phyloP scores from a whole-genome alignment of 306 rosid genomes.

The Ochetophila trinervis region DNA sequence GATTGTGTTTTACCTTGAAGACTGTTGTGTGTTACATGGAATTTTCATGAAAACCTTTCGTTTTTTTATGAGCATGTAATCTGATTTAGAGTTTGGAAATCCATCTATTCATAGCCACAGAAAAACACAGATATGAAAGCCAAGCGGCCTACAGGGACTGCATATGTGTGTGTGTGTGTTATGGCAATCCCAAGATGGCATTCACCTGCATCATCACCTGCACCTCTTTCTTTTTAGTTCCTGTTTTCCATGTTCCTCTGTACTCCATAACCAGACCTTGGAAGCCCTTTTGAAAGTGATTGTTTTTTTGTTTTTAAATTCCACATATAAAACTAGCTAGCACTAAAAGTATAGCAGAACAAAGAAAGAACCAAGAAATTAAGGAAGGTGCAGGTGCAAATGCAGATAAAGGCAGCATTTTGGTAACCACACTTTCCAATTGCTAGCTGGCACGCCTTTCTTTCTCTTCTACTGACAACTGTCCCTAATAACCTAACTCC shows the following conservation, averaged over 20 bases:
- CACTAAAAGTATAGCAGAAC: not conserved
- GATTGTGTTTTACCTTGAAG: no score
- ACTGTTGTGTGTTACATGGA: no score
- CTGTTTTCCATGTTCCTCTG: not conserved
- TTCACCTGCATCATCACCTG: conserved; percentile 71
- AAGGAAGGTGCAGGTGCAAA: conserved; percentile 96
- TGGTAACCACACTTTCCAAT: conserved; percentile 4
- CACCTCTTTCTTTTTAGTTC: conserved; percentile 37
- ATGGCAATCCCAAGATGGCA: conserved; percentile 50
- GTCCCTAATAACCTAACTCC: no score
- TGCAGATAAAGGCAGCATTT: conserved; percentile 70
- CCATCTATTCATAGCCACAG: no score
- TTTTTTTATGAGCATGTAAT: not conserved
- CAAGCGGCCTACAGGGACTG: no score
- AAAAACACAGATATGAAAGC: no score
- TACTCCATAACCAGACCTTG: not conserved
- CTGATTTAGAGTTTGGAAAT: no score
- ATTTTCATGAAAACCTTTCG: not conserved
- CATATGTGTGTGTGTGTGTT: not conserved
- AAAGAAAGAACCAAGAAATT: conserved; percentile 1
- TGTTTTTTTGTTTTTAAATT: no score
- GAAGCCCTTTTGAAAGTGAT: no score
- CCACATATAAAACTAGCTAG: not conserved
- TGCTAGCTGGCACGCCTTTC: no score
- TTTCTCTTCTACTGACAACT: no score